Evolutionary conservation across 306 rosid species (phyloP), one percentile per base, ranked within the genome.

Genomic region (Medicago lupulina): DNA sequence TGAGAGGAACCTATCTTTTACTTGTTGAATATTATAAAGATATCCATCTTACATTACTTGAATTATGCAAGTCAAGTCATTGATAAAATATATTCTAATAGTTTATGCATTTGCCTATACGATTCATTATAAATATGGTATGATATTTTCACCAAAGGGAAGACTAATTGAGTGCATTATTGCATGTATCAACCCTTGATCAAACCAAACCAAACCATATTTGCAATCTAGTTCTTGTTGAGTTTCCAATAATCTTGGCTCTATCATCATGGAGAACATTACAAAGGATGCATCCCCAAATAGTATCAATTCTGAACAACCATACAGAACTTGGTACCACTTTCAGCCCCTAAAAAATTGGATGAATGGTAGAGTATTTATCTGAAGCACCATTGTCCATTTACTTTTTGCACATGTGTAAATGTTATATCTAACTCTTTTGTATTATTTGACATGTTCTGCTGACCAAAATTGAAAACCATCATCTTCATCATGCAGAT

Each of bases 321-420:
- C 82, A 19, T 84, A 68, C 23, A 15, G 85, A 77, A 77, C 81
- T 43, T 50, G 72, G 38, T 84, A 67, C 11, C 87, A 84, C 54
- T 84, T 84, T 70, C 85, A 77, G 73, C 83, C 87, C 46, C 67
- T 23, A 49, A 57, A 55, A 44, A 83, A 86, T 51, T 86, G 89
- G 89, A 80, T 86, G 81, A 86, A 86, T 17, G 89, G 89, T 83
- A 28, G 4, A 28, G 31, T 3, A 28, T 1, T 28, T 2, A 25
- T 25, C 28, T 25, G 80, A 44, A 23, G 2, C 36, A 66, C 18
- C 1, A 66, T 41, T 41, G 10, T 41, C 12, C 36, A 75, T 67
- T 23, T 19, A 9, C 17, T 46, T 62, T 11, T 36, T 28, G 2
- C 58, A 58, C 15, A 47, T 21, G n/a, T 67, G 53, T 13, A 59